These are phyloP conservation scores for Globomyces sp. DNA, from an alignment of 371 early-diverging fungal genomes.

Conservation along the genomic window DNA sequence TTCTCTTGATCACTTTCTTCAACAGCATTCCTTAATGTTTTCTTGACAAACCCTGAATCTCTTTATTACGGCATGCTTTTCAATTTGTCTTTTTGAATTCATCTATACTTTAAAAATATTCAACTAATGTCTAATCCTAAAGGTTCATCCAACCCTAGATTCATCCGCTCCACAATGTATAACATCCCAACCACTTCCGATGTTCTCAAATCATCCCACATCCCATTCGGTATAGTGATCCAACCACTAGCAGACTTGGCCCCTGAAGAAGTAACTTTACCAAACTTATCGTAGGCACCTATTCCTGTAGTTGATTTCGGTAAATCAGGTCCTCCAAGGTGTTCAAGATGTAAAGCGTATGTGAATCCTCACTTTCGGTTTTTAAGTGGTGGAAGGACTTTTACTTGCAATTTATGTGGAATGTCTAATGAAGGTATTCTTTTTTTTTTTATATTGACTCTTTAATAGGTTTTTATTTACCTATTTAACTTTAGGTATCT, in stretches of 20 bases:
- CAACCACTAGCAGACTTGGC: slow-evolving; percentile 87
- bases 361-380: slow-evolving; percentile 88
- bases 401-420: slow-evolving; percentile 89
- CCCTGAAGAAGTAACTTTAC: slow-evolving; percentile 55
- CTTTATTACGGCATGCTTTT: slow-evolving; percentile 74
- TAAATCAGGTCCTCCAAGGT: slow-evolving; percentile 86
- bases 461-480: neutral
- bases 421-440: slow-evolving; percentile 65
- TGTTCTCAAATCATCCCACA: slow-evolving; percentile 62
- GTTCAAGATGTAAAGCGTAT: slow-evolving; percentile 90
- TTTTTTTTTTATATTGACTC: slow-evolving; percentile 39
- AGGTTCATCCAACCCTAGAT: slow-evolving; percentile 74
- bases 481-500: no score
- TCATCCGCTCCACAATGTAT: slow-evolving; percentile 83
- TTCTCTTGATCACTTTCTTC: no score
- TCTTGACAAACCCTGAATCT: slow-evolving; percentile 61
- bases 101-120: slow-evolving; percentile 58
- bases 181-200: slow-evolving; percentile 80
- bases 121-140: no score
- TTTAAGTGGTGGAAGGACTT: slow-evolving; percentile 84
- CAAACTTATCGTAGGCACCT: slow-evolving; percentile 35
- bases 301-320: slow-evolving; percentile 89
- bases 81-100: slow-evolving; percentile 38
- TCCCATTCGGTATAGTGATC: slow-evolving; percentile 86
- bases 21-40: no score